Evolutionary conservation across 495 filamentous ascomycete species (phyloP).

Genomic region (Aspergillus saccharolyticus): DNA sequence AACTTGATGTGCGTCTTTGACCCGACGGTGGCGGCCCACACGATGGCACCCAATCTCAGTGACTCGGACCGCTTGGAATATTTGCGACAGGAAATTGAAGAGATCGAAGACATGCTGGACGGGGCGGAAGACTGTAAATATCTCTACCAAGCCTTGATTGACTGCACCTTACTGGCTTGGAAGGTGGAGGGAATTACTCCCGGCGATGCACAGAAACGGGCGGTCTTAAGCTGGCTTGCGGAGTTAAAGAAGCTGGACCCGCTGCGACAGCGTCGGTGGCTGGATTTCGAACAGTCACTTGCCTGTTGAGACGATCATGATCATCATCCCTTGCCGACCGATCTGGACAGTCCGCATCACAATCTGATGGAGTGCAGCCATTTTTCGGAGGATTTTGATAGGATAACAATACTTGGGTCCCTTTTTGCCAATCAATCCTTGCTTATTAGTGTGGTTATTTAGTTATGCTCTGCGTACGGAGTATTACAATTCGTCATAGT

Average conservation of each 20-base stretch:
- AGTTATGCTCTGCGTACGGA: too few species aligned
- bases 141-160: conserved; percentile 72
- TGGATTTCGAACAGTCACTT: conserved; percentile 49
- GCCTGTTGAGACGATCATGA: conserved; percentile 13
- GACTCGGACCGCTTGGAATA: conserved; percentile 59
- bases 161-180: conserved; percentile 42
- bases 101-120: conserved; percentile 67
- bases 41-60: conserved; percentile 59
- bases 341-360: background rate
- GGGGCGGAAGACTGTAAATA: conserved; percentile 73
- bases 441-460: background rate
- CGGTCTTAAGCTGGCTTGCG: conserved; percentile 56
- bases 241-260: conserved; percentile 64
- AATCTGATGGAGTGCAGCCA: conserved; percentile 2
- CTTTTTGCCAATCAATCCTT: background rate
- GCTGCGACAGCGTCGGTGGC: conserved; percentile 63
- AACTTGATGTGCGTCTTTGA: conserved; percentile 66
- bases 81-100: conserved; percentile 60
- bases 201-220: conserved; percentile 35
- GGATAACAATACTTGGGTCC: background rate
- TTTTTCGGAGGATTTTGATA: background rate
- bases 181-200: conserved; percentile 33
- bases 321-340: conserved; percentile 9
- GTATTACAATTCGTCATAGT: background rate
- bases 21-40: conserved; percentile 41